Percentiles rank a stretch among this genome's conserved stretches.
These are phyloP conservation scores for Fusarium hainanense DNA, from an alignment of 2,329 filamentous ascomycete species.

Conservation along the genomic window DNA sequence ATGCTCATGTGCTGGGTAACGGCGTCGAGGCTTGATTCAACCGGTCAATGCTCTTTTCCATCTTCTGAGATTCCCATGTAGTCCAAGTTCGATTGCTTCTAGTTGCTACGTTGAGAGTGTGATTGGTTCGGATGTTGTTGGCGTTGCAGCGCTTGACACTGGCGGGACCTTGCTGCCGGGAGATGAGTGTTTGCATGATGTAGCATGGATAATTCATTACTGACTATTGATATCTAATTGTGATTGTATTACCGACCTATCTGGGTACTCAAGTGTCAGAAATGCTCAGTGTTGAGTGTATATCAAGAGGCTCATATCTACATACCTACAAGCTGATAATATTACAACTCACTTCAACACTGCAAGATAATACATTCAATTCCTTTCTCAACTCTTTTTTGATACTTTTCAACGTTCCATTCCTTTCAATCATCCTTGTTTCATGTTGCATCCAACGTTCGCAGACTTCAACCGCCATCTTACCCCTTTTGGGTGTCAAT, in stretches of 20 bases:
- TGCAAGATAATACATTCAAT: neutral
- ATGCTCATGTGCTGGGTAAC: constrained; percentile 3
- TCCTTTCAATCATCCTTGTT: neutral
- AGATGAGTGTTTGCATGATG: neutral
- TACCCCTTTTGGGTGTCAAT: constrained; percentile 44
- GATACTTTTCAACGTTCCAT: neutral
- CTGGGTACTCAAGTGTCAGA: neutral
- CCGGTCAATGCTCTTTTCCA: neutral
- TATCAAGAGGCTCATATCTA: neutral
- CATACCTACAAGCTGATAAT: neutral
- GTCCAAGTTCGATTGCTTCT: neutral
- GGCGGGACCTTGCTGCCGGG: neutral
- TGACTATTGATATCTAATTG: accelerated
- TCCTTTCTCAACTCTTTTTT: neutral
- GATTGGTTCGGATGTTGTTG: neutral
- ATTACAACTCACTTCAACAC: neutral
- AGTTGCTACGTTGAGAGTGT: neutral
- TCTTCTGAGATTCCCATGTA: neutral
- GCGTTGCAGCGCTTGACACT: constrained; percentile 20
- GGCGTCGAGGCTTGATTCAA: neutral
- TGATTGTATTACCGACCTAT: too few relatives aligned
- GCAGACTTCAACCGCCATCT: constrained; percentile 12
- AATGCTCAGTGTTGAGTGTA: neutral
- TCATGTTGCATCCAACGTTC: constrained; percentile 10
- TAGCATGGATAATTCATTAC: neutral